A percentile compares a stretch with the other conserved stretches of the same genome.
phyloP scores from a whole-genome alignment of 441 rosid species.

The Pelargonium citronellum region DNA sequence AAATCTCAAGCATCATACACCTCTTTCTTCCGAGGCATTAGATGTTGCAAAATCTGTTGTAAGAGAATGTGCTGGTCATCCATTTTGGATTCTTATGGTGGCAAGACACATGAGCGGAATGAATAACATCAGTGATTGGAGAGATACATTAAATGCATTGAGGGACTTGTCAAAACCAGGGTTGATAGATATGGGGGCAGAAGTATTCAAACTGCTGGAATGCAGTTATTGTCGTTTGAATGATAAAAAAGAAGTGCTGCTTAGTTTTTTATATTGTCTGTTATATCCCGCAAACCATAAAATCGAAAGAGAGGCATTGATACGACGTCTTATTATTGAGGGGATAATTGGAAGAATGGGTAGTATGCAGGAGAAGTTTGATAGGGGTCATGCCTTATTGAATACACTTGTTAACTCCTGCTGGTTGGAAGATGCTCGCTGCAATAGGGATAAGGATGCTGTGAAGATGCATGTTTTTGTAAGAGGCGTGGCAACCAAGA shows the following conservation, averaged over 20 bases:
- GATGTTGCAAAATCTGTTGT: background rate
- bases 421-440: conserved; percentile 9
- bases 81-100: conserved; percentile 16
- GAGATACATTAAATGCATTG: conserved; percentile 16
- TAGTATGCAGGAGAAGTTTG: conserved; percentile 1
- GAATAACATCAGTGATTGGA: conserved; percentile 7
- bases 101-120: conserved; percentile 10
- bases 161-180: background rate
- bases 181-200: background rate
- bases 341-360: conserved; percentile 8
- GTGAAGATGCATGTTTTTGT: conserved; percentile 3
- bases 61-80: conserved; percentile 17
- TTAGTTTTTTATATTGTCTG: conserved; percentile 21
- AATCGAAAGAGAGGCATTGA: conserved; percentile 1
- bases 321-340: conserved; percentile 21
- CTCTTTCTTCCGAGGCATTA: background rate
- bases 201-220: background rate
- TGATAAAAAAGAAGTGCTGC: background rate
- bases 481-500: conserved; percentile 25
- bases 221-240: conserved; percentile 13
- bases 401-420: conserved; percentile 20
- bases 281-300: conserved; percentile 21
- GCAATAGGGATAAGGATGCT: no score
- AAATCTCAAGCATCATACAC: background rate
- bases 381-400: conserved; percentile 16